phyloP scores from a whole-genome alignment of 768 basidiomycete species.

The Lactarius vividus region DNA sequence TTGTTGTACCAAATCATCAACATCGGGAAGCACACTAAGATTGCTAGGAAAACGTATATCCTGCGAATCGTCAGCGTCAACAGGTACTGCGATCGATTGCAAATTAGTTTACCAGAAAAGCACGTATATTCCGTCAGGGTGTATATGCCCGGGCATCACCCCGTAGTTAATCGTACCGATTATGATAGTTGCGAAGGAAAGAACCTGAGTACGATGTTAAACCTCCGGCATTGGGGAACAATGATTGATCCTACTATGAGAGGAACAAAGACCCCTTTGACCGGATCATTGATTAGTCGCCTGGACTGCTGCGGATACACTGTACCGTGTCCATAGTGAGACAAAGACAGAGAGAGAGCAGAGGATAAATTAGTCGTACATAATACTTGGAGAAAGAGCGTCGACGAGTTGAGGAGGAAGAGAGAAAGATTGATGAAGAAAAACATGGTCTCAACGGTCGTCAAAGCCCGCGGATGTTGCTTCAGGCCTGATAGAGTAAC shows the following conservation, averaged over 20 bases:
- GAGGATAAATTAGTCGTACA: slow-evolving; percentile 32
- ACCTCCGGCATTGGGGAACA: background rate
- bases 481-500: slow-evolving; percentile 45
- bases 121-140: slow-evolving; percentile 38
- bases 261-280: slow-evolving; percentile 46
- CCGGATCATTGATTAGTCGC: slow-evolving; percentile 44
- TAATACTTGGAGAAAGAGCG: slow-evolving; percentile 44
- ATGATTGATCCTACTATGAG: slow-evolving; percentile 32
- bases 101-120: slow-evolving; percentile 41
- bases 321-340: slow-evolving; percentile 21
- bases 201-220: slow-evolving; percentile 34
- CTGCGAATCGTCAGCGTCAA: slow-evolving; percentile 29
- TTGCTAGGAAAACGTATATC: slow-evolving; percentile 42
- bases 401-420: slow-evolving; percentile 43
- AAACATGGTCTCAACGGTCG: slow-evolving; percentile 42
- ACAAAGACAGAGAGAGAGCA: background rate
- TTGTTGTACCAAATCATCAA: slow-evolving; percentile 50
- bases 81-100: background rate
- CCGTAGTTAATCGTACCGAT: slow-evolving; percentile 49
- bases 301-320: slow-evolving; percentile 46
- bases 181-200: slow-evolving; percentile 50
- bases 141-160: slow-evolving; percentile 39
- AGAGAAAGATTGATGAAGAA: slow-evolving; percentile 47
- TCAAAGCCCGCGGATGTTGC: slow-evolving; percentile 35
- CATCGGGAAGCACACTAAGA: slow-evolving; percentile 45